These are phyloP conservation scores for Rostrohypoxylon terebratum DNA, from an alignment of 495 filamentous ascomycete genomes.

Conservation along the genomic window DNA sequence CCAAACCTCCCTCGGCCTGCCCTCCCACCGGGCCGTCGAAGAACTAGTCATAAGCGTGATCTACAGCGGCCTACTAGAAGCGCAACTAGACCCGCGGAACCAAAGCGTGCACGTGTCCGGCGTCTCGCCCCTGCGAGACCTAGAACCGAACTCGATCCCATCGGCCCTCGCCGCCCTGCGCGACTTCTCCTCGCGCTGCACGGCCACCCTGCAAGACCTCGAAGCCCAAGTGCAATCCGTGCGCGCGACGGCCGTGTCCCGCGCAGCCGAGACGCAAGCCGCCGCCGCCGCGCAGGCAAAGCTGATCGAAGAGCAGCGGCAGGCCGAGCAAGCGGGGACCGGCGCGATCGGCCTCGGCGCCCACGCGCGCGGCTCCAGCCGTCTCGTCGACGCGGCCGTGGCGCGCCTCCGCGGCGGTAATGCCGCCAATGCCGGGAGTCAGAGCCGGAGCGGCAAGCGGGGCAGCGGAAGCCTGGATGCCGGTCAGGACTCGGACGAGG, in stretches of 20 bases:
- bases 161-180: slow-evolving; percentile 73
- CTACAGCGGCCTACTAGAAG: slow-evolving; percentile 84
- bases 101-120: slow-evolving; percentile 79
- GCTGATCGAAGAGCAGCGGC: slow-evolving; percentile 53
- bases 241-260: slow-evolving; percentile 65
- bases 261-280: slow-evolving; percentile 62
- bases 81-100: slow-evolving; percentile 81
- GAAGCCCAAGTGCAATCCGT: slow-evolving; percentile 75
- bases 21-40: slow-evolving; percentile 79
- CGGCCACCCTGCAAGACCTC: slow-evolving; percentile 76
- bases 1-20: slow-evolving; percentile 72
- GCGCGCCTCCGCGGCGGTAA: slow-evolving; percentile 37
- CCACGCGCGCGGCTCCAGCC: slow-evolving; percentile 52
- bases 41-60: slow-evolving; percentile 89
- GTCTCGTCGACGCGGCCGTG: slow-evolving; percentile 29
- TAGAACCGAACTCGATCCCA: slow-evolving; percentile 74
- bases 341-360: neutral
- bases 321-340: slow-evolving; percentile 29
- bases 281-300: slow-evolving; percentile 57
- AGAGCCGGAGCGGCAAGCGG: slow-evolving; percentile 51
- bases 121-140: slow-evolving; percentile 86
- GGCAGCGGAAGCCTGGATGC: slow-evolving; percentile 60
- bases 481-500: slow-evolving; percentile 65
- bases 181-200: slow-evolving; percentile 82
- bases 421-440: neutral